These are phyloP conservation scores for Talaromyces piceae DNA, from an alignment of 2,329 filamentous ascomycete species.

Conservation along the genomic window DNA sequence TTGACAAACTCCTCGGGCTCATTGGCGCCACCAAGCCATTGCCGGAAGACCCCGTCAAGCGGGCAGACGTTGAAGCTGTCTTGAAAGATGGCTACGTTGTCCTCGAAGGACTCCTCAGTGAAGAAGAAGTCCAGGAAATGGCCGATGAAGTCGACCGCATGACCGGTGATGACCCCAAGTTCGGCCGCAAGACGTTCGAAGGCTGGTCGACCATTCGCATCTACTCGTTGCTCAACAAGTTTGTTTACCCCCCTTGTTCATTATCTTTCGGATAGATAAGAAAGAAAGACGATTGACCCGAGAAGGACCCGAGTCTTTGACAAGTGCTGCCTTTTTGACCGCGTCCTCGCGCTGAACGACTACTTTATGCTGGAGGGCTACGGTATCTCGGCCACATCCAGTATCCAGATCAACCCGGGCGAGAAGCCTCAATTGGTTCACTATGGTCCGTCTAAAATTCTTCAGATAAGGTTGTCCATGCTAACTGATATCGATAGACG, in stretches of 20 bases:
- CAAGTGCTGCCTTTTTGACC: slow-evolving; percentile 28
- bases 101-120: slow-evolving; percentile 25
- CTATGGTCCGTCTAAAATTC: slow-evolving; percentile 17
- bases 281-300: neutral
- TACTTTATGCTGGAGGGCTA: slow-evolving; percentile 35
- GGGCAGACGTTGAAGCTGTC: slow-evolving; percentile 22
- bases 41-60: slow-evolving; percentile 16
- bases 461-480: neutral
- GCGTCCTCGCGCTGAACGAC: slow-evolving; percentile 33
- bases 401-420: slow-evolving; percentile 34
- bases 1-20: slow-evolving; percentile 4
- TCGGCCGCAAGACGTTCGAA: slow-evolving; percentile 33
- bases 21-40: slow-evolving; percentile 4
- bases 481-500: slow-evolving; percentile 13
- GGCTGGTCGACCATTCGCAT: slow-evolving; percentile 32
- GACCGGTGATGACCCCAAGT: slow-evolving; percentile 20
- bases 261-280: neutral
- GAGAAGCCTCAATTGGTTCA: slow-evolving; percentile 32
- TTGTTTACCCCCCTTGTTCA: neutral
- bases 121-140: slow-evolving; percentile 24
- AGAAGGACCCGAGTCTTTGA: slow-evolving; percentile 29
- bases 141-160: slow-evolving; percentile 26
- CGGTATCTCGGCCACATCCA: slow-evolving; percentile 29
- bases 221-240: slow-evolving; percentile 34
- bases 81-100: slow-evolving; percentile 32